These are phyloP conservation scores for Cryptococcus sp. DNA, from an alignment of 1,284 basidiomycete species.

Conservation along the genomic window DNA sequence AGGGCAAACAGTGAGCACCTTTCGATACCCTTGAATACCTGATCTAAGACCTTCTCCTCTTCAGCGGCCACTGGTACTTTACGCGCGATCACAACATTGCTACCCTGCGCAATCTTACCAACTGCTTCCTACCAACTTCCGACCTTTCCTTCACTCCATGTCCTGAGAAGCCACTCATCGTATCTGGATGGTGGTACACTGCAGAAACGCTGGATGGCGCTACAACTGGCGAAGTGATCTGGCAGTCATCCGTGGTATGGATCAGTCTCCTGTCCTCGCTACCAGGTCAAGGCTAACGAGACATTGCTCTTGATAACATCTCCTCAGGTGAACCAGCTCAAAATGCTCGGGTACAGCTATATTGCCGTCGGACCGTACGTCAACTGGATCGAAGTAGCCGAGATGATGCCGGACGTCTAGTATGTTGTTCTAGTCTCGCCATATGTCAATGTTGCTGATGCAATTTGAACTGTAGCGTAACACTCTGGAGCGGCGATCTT, in stretches of 20 bases:
- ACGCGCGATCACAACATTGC: slow-evolving; percentile 24
- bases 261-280: neutral
- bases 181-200: slow-evolving; percentile 41
- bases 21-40: too few relatives aligned
- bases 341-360: slow-evolving; percentile 16
- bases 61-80: slow-evolving; percentile 32
- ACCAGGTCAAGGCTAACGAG: neutral
- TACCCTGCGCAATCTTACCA: slow-evolving; percentile 24
- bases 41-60: neutral
- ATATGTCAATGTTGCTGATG: too few relatives aligned
- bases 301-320: neutral
- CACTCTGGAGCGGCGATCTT: slow-evolving; percentile 34
- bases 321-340: slow-evolving; percentile 21
- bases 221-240: slow-evolving; percentile 39
- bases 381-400: slow-evolving; percentile 35
- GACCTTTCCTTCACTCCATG: slow-evolving; percentile 25
- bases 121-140: slow-evolving; percentile 31
- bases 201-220: slow-evolving; percentile 17
- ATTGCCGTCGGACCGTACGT: slow-evolving; percentile 33
- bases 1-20: slow-evolving; percentile 27
- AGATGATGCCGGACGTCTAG: slow-evolving; percentile 45
- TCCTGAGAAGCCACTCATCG: slow-evolving; percentile 35
- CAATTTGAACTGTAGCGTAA: slow-evolving; percentile 17
- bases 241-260: slow-evolving; percentile 33
- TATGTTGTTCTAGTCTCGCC: slow-evolving; percentile 14